These are phyloP conservation scores for Aspergillus terreus DNA, from an alignment of 2,329 filamentous ascomycete genomes.

Conservation along the genomic window DNA sequence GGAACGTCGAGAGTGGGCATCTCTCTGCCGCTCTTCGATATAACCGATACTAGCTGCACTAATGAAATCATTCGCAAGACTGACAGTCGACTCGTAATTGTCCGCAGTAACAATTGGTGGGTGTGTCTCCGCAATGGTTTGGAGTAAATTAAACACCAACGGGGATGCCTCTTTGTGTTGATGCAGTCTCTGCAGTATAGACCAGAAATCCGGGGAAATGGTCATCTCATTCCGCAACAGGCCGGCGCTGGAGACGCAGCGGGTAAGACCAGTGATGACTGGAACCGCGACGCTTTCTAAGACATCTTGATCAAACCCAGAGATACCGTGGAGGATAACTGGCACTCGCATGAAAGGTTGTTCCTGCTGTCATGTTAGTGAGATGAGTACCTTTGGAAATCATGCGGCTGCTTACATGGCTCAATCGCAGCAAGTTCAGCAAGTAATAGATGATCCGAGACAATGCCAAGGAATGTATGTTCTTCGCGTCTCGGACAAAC, in stretches of 20 bases:
- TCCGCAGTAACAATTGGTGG: conserved; percentile 85
- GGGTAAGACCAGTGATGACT: conserved; percentile 72
- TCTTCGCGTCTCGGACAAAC: conserved; percentile 72
- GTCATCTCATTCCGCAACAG: conserved; percentile 87
- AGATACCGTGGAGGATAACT: conserved; percentile 86
- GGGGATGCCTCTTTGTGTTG: conserved; percentile 66
- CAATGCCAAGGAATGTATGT: conserved; percentile 77
- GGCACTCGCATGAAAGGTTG: conserved; percentile 89
- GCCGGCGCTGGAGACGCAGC: conserved; percentile 74
- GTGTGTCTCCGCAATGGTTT: conserved; percentile 67
- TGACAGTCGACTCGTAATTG: conserved; percentile 87
- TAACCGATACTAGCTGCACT: conserved; percentile 73
- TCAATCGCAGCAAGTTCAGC: conserved; percentile 72
- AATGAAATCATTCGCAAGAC: conserved; percentile 84
- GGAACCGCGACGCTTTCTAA: conserved; percentile 72
- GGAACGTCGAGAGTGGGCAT: conserved; percentile 49
- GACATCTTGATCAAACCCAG: conserved; percentile 74
- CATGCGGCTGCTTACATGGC: conserved; percentile 62
- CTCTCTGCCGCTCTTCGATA: conserved; percentile 64
- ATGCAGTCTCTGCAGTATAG: conserved; percentile 73
- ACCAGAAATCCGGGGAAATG: conserved; percentile 96
- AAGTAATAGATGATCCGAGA: conserved; percentile 85
- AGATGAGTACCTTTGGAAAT: neutral
- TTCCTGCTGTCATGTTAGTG: conserved; percentile 52
- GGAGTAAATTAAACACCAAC: conserved; percentile 81